phyloP scores from a whole-genome alignment of 768 basidiomycete genomes.

The Nevesoporus exiguus region DNA sequence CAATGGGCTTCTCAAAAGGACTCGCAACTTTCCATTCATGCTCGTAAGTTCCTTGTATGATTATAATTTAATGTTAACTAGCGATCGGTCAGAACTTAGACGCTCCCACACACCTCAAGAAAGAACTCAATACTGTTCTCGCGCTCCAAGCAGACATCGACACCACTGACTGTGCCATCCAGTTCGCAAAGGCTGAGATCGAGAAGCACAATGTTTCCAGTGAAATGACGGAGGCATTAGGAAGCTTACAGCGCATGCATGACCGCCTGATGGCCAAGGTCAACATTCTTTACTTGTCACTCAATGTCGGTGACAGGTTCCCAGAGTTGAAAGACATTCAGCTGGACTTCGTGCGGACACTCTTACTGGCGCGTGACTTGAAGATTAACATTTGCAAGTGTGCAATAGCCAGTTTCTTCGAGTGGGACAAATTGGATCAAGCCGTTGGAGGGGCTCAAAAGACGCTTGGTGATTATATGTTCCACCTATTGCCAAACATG shows the following conservation, averaged over 20 bases:
- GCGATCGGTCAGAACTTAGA: no score
- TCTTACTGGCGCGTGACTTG: background rate
- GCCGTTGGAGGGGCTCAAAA: slow-evolving; percentile 12
- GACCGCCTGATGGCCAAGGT: no score
- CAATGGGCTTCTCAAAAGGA: background rate
- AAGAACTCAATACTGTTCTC: background rate
- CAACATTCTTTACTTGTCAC: background rate
- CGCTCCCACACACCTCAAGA: no score
- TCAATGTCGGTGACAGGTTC: background rate
- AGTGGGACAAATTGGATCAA: slow-evolving; percentile 1
- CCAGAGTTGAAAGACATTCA: background rate
- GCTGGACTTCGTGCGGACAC: background rate
- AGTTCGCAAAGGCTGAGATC: no score
- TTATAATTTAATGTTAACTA: no score
- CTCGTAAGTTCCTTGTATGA: background rate
- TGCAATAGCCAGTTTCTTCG: background rate
- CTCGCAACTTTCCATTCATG: background rate
- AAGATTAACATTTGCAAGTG: slow-evolving; percentile 3
- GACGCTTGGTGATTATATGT: slow-evolving; percentile 5
- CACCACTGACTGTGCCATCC: background rate
- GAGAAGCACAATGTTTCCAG: no score
- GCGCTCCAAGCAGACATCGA: background rate
- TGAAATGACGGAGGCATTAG: no score
- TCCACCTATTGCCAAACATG: no score
- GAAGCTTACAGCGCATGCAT: no score